phyloP scores from a whole-genome alignment of 2,329 filamentous ascomycete genomes.

The Sclerotinia spermophila region DNA sequence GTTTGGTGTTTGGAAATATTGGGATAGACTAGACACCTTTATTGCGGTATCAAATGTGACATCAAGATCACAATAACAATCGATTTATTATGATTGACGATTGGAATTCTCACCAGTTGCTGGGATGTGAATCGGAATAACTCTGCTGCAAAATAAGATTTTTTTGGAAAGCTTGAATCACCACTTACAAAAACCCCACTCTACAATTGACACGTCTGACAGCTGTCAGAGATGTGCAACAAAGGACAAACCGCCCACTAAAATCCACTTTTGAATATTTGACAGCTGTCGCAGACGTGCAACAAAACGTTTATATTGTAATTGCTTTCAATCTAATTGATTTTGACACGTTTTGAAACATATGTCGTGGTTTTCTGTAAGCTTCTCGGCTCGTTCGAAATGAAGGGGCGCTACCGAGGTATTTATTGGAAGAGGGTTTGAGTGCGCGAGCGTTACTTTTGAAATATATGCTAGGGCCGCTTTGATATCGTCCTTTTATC shows the following conservation, averaged over 20 bases:
- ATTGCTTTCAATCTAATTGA: not conserved
- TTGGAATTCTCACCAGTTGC: not conserved
- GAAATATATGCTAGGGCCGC: not conserved
- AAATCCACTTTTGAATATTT: not conserved
- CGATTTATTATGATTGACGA: not conserved
- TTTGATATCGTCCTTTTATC: not conserved
- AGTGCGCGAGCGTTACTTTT: no score
- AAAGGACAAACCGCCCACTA: not conserved
- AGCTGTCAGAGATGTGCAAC: constrained; percentile 11
- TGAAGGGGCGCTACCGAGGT: constrained; percentile 1
- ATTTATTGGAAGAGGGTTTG: not conserved
- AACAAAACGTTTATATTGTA: not conserved
- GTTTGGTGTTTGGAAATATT: constrained; percentile 1
- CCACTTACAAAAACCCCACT: not conserved
- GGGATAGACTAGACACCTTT: not conserved
- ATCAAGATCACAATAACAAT: not conserved
- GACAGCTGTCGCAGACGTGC: constrained; percentile 12
- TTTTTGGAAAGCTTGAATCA: not conserved
- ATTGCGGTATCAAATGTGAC: not conserved
- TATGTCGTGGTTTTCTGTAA: not conserved
- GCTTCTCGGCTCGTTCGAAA: not conserved
- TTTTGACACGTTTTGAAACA: not conserved
- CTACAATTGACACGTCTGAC: not conserved
- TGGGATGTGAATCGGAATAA: not conserved
- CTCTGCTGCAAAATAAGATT: not conserved